A percentile compares a stretch with the other conserved stretches of the same genome.
Conservation (phyloP, 140 eudicot species). For the Senecio squalidus region DNA sequence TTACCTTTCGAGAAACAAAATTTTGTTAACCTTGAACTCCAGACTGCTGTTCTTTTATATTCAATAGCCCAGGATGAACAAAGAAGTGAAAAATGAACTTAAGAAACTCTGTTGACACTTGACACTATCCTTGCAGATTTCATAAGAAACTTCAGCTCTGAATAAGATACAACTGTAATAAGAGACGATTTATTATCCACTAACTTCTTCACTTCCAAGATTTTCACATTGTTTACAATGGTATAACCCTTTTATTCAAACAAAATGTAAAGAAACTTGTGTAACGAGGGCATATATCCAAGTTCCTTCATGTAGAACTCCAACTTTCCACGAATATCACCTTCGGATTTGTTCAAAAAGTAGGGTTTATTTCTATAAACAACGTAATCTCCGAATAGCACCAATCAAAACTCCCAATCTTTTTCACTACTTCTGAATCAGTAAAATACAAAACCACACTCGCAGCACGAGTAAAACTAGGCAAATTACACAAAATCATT, state of each 20-base stretch:
- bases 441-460: background rate
- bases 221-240: constrained; percentile 24
- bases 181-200: constrained; percentile 9
- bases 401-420: constrained; percentile 34
- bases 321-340: constrained; percentile 19
- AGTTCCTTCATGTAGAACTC: constrained; percentile 23
- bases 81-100: too few relatives aligned
- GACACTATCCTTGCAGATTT: too few relatives aligned
- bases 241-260: constrained; percentile 33
- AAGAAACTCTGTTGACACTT: too few relatives aligned
- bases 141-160: constrained; percentile 21
- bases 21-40: too few relatives aligned
- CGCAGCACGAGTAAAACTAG: constrained; percentile 17
- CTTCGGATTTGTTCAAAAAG: constrained; percentile 19
- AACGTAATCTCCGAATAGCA: constrained; percentile 17
- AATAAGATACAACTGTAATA: background rate
- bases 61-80: too few relatives aligned
- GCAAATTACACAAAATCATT: constrained; percentile 20
- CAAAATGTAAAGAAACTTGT: constrained; percentile 17
- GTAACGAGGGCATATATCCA: constrained; percentile 22
- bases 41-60: too few relatives aligned
- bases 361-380: constrained; percentile 13
- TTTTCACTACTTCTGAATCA: constrained; percentile 17
- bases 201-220: constrained; percentile 27
- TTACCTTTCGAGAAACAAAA: too few relatives aligned